These are phyloP conservation scores for Arabidopsis suecica DNA, from an alignment of 345 rosid genomes.

Conservation along the genomic window DNA sequence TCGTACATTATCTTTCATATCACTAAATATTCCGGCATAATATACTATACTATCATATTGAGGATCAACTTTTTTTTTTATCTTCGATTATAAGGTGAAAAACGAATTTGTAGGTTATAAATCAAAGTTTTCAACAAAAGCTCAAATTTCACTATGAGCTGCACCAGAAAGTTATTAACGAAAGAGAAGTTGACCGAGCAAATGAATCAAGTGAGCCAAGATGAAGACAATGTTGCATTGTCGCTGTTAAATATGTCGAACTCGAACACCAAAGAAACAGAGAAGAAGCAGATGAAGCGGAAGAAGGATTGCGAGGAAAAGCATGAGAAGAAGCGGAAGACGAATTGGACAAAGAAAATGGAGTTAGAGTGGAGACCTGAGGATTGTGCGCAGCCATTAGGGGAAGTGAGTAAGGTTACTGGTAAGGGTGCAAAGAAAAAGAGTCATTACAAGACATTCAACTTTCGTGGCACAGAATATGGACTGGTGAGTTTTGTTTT, in stretches of 20 bases:
- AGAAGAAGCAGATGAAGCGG: background rate
- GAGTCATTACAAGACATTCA: conserved; percentile 3
- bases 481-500: conserved; percentile 22
- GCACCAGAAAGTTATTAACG: background rate
- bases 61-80: background rate
- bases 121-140: background rate
- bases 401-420: background rate
- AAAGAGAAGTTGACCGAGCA: conserved; percentile 54
- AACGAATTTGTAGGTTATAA: background rate
- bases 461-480: conserved; percentile 2
- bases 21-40: background rate
- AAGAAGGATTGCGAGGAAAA: background rate
- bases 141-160: background rate
- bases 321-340: background rate
- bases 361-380: background rate
- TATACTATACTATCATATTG: background rate
- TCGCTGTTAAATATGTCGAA: conserved; percentile 21
- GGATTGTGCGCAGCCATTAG: background rate
- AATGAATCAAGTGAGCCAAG: conserved; percentile 19
- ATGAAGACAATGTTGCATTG: conserved; percentile 50
- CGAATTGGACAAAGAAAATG: background rate
- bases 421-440: background rate
- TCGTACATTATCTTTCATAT: background rate
- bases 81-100: background rate
- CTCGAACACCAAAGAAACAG: too few species aligned